Base-by-base conservation (phyloP, 495 filamentous ascomycete species). In the Aspergillus haitiensis region DNA sequence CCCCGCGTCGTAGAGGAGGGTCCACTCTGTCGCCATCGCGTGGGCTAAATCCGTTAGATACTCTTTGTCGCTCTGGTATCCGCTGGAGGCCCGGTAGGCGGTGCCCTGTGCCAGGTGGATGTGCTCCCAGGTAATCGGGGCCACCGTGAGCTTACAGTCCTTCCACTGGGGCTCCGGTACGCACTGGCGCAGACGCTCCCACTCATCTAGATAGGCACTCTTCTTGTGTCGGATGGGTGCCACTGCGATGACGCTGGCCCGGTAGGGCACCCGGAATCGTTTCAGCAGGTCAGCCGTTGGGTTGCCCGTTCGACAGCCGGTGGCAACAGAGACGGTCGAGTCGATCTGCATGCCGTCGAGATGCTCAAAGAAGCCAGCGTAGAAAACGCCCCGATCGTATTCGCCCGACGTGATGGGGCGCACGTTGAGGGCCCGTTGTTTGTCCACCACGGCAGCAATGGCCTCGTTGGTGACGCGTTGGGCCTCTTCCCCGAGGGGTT, bases 141-240 rank as follows among this genome's bases (percentile, higher is more conserved):
- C 59, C 49, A 68, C 61, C 16, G 64, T 68, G 39, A 68, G n/a
- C 45, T 68, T 68, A 39, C 60, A 65, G 15, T 68, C 66, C 32
- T 58, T 52, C 66, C 63, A 68, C 35, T 50, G 34, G 8, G 58
- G 56, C 5, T 36, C 35, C 11, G 66, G 54, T 32, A 68, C 15
- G 5, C 60, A 52, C 7, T 47, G 27, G 11, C 57, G 52, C 57
- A 68, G 50, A 12, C 54, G 32, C 45, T 60, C 49, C 67, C 67
- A 69, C 8, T 68, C 63, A 3, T 59, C 55, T n/a, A 68, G 47
- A 21, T 65, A 67, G 9, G 59, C 46, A 37, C 62, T 62, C 2
- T n/a, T 33, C 12, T 31, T 60, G 31, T 56, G 42, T n/a, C 21
- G 21, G 42, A 64, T 67, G 5, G 34, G 47, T 16, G 39, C 62